Evolutionary conservation across 1,139 yeast species (phyloP).

Genomic region (Hansenula sp.): DNA sequence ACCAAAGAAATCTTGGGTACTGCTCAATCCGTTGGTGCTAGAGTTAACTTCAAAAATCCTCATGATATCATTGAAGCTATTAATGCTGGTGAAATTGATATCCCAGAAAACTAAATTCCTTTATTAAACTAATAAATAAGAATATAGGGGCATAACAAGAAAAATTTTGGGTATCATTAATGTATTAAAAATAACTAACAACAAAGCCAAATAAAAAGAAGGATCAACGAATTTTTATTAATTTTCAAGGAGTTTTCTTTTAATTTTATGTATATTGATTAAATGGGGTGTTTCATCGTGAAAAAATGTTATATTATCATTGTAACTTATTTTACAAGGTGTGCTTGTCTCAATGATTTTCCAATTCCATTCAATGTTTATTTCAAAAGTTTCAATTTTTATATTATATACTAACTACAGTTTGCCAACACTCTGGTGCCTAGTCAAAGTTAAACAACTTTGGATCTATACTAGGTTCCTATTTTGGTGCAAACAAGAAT

Average conservation of each 20-base stretch:
- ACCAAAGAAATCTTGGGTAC: slow-evolving; percentile 99
- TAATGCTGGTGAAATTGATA: slow-evolving; percentile 97
- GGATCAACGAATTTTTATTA: not conserved
- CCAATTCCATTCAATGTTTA: not conserved
- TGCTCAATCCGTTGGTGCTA: slow-evolving; percentile 98
- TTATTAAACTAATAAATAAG: not conserved
- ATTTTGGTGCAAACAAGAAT: slow-evolving; percentile 95
- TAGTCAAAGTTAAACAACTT: slow-evolving; percentile 31
- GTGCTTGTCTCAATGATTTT: slow-evolving; percentile 2
- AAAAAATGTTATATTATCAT: not conserved
- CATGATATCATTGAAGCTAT: slow-evolving; percentile 98
- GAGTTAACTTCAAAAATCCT: slow-evolving; percentile 99
- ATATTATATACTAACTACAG: slow-evolving; percentile 26
- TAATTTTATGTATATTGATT: slow-evolving; percentile 7
- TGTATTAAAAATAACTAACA: not conserved
- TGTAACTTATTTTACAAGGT: slow-evolving; percentile 5
- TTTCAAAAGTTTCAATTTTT: not conserved
- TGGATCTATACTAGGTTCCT: slow-evolving; percentile 72
- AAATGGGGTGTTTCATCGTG: slow-evolving; percentile 6
- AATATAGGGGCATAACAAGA: not conserved
- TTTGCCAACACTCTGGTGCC: slow-evolving; percentile 98
- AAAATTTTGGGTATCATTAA: not conserved
- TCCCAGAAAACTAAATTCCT: slow-evolving; percentile 71
- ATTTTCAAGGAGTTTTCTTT: slow-evolving; percentile 2
- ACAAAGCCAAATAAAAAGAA: not conserved